Evolutionary conservation across 2,329 filamentous ascomycete genomes (phyloP).

Genomic region (Fusarium xyrophilum): DNA sequence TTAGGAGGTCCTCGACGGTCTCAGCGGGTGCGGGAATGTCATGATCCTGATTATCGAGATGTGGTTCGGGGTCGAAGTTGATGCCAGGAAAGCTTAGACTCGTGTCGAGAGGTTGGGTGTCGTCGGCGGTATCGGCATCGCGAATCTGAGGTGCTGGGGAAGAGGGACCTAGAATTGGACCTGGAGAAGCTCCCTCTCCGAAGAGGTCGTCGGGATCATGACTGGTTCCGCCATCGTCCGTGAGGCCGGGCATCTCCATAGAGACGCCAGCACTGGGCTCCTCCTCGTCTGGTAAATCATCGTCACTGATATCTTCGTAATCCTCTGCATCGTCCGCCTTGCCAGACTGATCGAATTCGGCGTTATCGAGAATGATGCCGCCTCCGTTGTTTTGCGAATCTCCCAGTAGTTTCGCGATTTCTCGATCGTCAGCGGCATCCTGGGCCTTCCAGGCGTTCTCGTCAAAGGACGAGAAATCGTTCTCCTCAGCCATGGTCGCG

Average conservation of each 20-base stretch:
- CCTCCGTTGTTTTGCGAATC: slow-evolving; percentile 51
- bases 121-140: slow-evolving; percentile 49
- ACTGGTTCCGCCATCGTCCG: slow-evolving; percentile 66
- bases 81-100: slow-evolving; percentile 50
- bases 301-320: slow-evolving; percentile 89
- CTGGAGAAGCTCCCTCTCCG: slow-evolving; percentile 65
- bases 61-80: slow-evolving; percentile 58
- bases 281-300: slow-evolving; percentile 87
- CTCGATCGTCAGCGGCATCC: slow-evolving; percentile 57
- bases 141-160: slow-evolving; percentile 55
- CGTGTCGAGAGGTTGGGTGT: slow-evolving; percentile 44
- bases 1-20: slow-evolving; percentile 76
- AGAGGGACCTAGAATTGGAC: slow-evolving; percentile 50
- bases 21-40: slow-evolving; percentile 73
- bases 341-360: slow-evolving; percentile 67
- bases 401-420: slow-evolving; percentile 55
- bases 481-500: slow-evolving; percentile 45
- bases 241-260: slow-evolving; percentile 60
- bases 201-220: slow-evolving; percentile 73
- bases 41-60: slow-evolving; percentile 62
- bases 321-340: slow-evolving; percentile 95
- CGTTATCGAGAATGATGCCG: slow-evolving; percentile 53
- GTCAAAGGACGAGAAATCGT: slow-evolving; percentile 47
- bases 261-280: slow-evolving; percentile 54
- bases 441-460: slow-evolving; percentile 51